Base-by-base conservation (phyloP, 1,284 basidiomycete genomes). In the Ceratobasidium sp. region DNA sequence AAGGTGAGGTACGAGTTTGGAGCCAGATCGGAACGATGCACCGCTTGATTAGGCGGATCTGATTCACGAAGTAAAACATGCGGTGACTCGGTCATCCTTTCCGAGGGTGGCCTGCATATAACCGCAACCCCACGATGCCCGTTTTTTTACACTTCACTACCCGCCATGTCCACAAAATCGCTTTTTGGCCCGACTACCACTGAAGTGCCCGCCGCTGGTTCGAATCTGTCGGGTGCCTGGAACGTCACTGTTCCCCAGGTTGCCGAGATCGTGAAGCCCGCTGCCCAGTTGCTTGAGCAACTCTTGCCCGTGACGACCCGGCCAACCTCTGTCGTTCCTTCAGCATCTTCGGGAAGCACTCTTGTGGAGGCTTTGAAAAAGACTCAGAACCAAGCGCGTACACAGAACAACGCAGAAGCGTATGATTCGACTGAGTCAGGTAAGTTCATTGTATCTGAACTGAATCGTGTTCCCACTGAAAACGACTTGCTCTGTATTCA, bases 121-220 rank as follows among this genome's bases (percentile, higher is more conserved):
- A 44, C 64, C 44, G 41, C 51, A 50, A 22, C 57, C 27, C 36
- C 41, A 31, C 63, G 8, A 33, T 27, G 41, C 36, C 45, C 60
- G 14, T 64, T 64, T 44, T 47, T 50, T 60, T 27, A 4, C 33
- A 48, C 33, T 19, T 24, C 41, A 44, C 27, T 50, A 14, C 24
- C 47, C 48, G 54, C 2, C 22, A 71, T 63, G 74, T 31, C 74
- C n/a, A 29, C 47, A 15, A 66, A 51, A 50, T 63, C 64, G 8
- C 57, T 69, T 57, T 76, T 76, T 56, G 67, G 51, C 29, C 67
- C 75, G 3, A 59, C 75, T 22, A 36, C 48, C n/a, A 74, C 72
- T 29, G 36, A 33, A n/a, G 33, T 62, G 14, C 54, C 71, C 56
- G 27, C 44, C 15, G 60, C 59, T 14, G 65, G 44, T 41, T 54